phyloP scores from a whole-genome alignment of 768 basidiomycete species.

The Mycena rebaudengoi region DNA sequence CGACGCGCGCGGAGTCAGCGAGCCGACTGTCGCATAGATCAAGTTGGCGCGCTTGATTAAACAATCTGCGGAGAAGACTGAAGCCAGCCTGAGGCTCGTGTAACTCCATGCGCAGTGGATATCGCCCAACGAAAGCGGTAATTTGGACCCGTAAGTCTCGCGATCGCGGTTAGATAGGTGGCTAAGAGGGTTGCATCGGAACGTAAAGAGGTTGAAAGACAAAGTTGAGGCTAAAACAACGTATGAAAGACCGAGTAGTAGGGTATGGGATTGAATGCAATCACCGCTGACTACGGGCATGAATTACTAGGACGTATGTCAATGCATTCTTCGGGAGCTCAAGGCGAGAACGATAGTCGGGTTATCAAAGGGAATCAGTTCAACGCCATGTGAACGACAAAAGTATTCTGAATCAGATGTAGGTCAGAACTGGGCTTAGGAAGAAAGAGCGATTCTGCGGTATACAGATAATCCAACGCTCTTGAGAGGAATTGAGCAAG shows the following conservation, averaged over 20 bases:
- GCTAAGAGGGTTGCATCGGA: conserved; percentile 49
- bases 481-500: too few relatives aligned
- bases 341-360: neutral
- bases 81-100: conserved; percentile 14
- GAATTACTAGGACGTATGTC: conserved; percentile 82
- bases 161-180: conserved; percentile 69
- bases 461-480: too few relatives aligned
- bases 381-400: too few relatives aligned
- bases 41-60: conserved; percentile 67
- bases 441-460: too few relatives aligned
- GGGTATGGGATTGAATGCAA: conserved; percentile 62
- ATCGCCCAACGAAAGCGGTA: conserved; percentile 83
- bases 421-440: too few relatives aligned
- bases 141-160: conserved; percentile 87
- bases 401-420: too few relatives aligned
- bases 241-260: conserved; percentile 75
- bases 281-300: conserved; percentile 64
- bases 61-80: conserved; percentile 68
- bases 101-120: conserved; percentile 67
- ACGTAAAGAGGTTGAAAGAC: conserved; percentile 9
- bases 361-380: neutral
- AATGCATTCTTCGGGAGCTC: conserved; percentile 61
- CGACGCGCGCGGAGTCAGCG: too few relatives aligned
- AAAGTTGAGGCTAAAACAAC: conserved; percentile 39
- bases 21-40: neutral